phyloP scores from a whole-genome alignment of 2,329 filamentous ascomycete species.

The Xylariaceae sp. region DNA sequence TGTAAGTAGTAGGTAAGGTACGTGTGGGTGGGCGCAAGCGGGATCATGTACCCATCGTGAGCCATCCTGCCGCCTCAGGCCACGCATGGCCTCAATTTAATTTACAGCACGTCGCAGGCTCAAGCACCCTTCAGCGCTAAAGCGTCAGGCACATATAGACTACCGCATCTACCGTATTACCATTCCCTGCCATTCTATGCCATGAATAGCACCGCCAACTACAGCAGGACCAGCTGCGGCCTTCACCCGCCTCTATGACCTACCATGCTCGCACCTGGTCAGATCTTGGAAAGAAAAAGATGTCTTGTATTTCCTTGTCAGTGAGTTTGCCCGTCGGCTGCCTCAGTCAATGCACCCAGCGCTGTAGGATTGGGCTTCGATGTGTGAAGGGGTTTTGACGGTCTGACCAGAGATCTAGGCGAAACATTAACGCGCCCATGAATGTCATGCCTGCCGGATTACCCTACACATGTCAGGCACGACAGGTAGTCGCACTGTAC shows the following conservation, averaged over 20 bases:
- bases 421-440: not conserved
- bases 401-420: not conserved
- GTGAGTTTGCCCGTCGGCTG: not conserved
- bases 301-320: conserved; percentile 8
- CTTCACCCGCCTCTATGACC: conserved; percentile 6
- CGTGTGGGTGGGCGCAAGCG: too few relatives aligned
- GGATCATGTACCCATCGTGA: conserved; percentile 10
- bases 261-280: not conserved
- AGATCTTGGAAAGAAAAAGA: not conserved
- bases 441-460: not conserved
- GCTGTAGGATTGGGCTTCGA: too few relatives aligned
- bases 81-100: conserved; percentile 24
- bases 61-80: conserved; percentile 19
- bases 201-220: conserved; percentile 16
- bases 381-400: too few relatives aligned
- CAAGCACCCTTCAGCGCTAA: conserved; percentile 16
- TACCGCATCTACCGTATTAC: too few relatives aligned
- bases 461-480: too few relatives aligned
- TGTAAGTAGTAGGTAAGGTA: too few relatives aligned
- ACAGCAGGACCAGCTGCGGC: conserved; percentile 4
- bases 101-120: conserved; percentile 23
- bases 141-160: conserved; percentile 18
- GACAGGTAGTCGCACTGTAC: too few relatives aligned
- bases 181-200: too few relatives aligned
- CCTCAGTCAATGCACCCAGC: not conserved